Conservation (phyloP, 805 yeast species). For the Cyberlindnera japonica region DNA sequence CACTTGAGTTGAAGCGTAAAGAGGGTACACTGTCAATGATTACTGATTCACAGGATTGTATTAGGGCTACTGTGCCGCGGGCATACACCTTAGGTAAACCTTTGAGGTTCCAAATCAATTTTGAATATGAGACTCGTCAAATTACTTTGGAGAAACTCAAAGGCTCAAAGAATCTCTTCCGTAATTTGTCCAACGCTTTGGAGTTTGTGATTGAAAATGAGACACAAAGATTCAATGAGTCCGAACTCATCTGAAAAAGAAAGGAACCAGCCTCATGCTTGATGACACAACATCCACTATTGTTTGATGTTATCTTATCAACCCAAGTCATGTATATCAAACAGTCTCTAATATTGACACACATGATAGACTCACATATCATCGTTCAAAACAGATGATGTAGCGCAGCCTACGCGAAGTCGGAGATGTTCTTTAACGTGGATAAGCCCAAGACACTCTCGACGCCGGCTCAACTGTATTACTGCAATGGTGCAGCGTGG, state of each 20-base stretch:
- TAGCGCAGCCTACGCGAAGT: too few relatives aligned
- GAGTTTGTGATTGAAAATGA: conserved; percentile 43
- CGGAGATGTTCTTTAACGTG: too few relatives aligned
- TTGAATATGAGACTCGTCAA: conserved; percentile 35
- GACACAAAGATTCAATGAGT: conserved; percentile 26
- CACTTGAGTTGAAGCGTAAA: conserved; percentile 42
- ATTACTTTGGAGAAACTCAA: conserved; percentile 40
- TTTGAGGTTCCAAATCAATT: conserved; percentile 42
- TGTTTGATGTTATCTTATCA: too few relatives aligned
- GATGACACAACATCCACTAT: too few relatives aligned
- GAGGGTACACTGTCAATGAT: conserved; percentile 48
- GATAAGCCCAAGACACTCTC: too few relatives aligned
- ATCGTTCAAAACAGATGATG: too few relatives aligned
- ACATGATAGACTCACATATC: too few relatives aligned
- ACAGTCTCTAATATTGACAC: too few relatives aligned
- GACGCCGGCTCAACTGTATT: too few relatives aligned
- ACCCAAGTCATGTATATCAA: too few relatives aligned
- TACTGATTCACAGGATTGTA: conserved; percentile 40
- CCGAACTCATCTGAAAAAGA: conserved; percentile 2
- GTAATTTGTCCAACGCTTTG: conserved; percentile 40
- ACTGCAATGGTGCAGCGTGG: too few relatives aligned
- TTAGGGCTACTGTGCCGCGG: conserved; percentile 46
- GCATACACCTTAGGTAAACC: conserved; percentile 43
- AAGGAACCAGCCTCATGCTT: too few relatives aligned
- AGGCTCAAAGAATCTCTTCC: conserved; percentile 46